Conservation (phyloP, 129 eudicot genomes). For the Silybum marianum region DNA sequence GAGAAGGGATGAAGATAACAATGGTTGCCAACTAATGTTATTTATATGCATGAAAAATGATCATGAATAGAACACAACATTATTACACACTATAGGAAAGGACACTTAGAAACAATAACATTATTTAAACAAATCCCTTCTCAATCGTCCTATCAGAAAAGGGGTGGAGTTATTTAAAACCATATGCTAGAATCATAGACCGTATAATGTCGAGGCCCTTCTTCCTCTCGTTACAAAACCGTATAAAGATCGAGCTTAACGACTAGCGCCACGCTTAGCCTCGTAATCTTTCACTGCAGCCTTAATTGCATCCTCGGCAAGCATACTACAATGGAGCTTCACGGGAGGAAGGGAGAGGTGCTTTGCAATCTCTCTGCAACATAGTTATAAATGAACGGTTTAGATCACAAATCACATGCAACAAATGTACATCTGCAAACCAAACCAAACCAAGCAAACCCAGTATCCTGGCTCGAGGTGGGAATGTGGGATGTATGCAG, state of each 20-base stretch:
- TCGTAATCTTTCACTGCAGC: constrained; percentile 86
- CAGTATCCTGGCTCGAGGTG: background rate
- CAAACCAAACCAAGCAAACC: background rate
- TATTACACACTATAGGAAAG: too few relatives aligned
- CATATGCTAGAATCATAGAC: background rate
- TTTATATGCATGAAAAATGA: too few relatives aligned
- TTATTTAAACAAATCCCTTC: background rate
- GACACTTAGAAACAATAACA: background rate
- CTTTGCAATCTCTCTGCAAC: constrained; percentile 81
- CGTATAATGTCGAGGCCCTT: background rate
- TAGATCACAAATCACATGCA: background rate
- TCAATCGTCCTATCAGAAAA: background rate
- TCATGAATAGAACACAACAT: too few relatives aligned
- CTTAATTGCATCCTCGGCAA: constrained; percentile 95
- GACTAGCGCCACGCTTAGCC: constrained; percentile 45
- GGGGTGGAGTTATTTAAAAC: background rate
- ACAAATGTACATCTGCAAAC: background rate
- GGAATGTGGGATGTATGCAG: background rate
- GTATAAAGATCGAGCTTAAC: constrained; percentile 1
- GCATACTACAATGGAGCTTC: constrained; percentile 93
- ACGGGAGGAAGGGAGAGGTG: constrained; percentile 92
- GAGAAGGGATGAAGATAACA: too few relatives aligned
- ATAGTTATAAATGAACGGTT: background rate
- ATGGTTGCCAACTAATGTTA: too few relatives aligned
- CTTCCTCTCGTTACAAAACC: background rate